phyloP scores from a whole-genome alignment of 2,329 filamentous ascomycete species.

The Ceratocystis huliohia region DNA sequence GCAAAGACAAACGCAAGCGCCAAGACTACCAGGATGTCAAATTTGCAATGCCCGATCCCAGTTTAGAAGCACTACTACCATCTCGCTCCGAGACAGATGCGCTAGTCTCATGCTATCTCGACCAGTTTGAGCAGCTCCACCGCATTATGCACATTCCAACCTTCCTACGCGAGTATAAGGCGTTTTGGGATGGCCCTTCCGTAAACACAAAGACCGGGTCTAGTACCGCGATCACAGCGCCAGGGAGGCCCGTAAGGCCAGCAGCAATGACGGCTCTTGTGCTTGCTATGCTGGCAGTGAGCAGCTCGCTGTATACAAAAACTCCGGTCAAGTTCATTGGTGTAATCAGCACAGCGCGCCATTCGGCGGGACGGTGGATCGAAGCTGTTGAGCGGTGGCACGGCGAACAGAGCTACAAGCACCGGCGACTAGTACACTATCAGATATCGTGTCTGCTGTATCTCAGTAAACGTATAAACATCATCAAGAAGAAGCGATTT shows the following conservation, averaged over 20 bases:
- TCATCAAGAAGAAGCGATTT: conserved; percentile 52
- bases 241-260: conserved; percentile 29
- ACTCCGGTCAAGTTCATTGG: conserved; percentile 42
- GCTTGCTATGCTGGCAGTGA: conserved; percentile 48
- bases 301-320: conserved; percentile 44
- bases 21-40: conserved; percentile 40
- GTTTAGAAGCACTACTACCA: conserved; percentile 40
- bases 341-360: conserved; percentile 42
- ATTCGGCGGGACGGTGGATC: conserved; percentile 45
- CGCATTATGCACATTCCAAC: conserved; percentile 48
- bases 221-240: background rate
- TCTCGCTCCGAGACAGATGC: conserved; percentile 37
- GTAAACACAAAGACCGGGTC: conserved; percentile 19
- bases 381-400: conserved; percentile 44
- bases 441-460: conserved; percentile 48
- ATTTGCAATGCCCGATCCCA: conserved; percentile 36
- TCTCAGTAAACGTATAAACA: conserved; percentile 48
- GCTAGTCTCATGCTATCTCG: conserved; percentile 38
- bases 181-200: conserved; percentile 39
- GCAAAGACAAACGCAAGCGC: conserved; percentile 43
- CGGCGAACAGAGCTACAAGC: conserved; percentile 45
- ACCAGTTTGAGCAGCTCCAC: conserved; percentile 44
- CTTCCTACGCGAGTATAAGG: conserved; percentile 43
- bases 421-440: conserved; percentile 47
- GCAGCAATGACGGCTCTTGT: conserved; percentile 45